Base-by-base conservation (phyloP, 2,329 filamentous ascomycete genomes). In the Arthrinium puccinioides region DNA sequence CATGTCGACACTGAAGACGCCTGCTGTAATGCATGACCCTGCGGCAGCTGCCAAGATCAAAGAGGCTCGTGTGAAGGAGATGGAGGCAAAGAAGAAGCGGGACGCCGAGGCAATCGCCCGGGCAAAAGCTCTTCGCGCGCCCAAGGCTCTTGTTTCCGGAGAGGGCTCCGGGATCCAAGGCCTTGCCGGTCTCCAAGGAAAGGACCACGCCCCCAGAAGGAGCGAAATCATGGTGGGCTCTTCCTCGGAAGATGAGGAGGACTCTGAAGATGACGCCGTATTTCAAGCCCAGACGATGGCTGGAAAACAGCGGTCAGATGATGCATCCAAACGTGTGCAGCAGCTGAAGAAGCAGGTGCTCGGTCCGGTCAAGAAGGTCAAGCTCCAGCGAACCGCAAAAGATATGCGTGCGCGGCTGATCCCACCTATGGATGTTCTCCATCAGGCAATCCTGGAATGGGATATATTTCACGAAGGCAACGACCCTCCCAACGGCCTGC, bases 351-450 rank as follows among this genome's bases (percentile, higher is more conserved):
- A 75, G 45, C 69, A 77, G 51, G 69, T 73, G 34, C 74, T 76
- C 29, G 80, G 79, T 11, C 90, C 90, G 0, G 79, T 94, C 39
- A 90, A 87, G 62, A 95, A 96, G 64, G 68, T 78, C 47, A 85
- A 87, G 56, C 76, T 87, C 36, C 71, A 82, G 44, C 79, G 90
- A 34, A 90, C 88, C 13, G 79, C 83, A 31, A 94, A 94, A 60
- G 92, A 98, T 61, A 90, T 96, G 79, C 83, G 90, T 49, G 90
- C 92, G 45, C 83, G 92, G 44, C 71, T 98, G 42, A 84, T 89
- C 21, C 92, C 94, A 7, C 87, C 94, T 47, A 83, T 98, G 63
- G 83, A 87, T 25, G 72, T 78, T 13, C 65, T 98, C 21, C 92
- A 97, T 56, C 82, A 84, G 50, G 82, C 82, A 14, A 87, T 98